Conservation (phyloP, 345 rosid species). For the Pugionium dolabratum region DNA sequence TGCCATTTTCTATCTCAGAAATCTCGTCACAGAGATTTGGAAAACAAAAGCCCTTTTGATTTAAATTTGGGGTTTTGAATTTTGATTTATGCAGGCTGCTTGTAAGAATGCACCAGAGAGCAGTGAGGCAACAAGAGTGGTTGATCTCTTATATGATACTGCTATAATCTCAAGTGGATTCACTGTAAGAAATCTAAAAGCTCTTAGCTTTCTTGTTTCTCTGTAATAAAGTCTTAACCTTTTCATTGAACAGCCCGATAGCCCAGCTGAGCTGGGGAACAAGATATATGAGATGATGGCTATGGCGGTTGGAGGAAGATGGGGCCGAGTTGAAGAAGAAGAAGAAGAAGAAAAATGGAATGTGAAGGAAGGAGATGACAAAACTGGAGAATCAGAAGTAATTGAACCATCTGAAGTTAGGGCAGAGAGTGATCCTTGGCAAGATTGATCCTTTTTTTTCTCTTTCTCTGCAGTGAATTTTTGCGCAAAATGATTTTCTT, state of each 20-base stretch:
- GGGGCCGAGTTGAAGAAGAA: constrained; percentile 77
- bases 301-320: constrained; percentile 97
- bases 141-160: constrained; percentile 85
- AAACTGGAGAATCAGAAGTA: constrained; percentile 56
- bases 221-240: neutral
- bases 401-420: constrained; percentile 95
- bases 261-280: constrained; percentile 90
- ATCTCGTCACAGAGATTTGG: neutral
- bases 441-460: no score
- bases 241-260: constrained; percentile 72
- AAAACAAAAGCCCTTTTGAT: neutral
- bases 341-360: constrained; percentile 36
- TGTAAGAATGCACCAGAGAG: constrained; percentile 88
- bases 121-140: constrained; percentile 81
- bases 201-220: neutral
- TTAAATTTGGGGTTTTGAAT: neutral
- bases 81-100: constrained; percentile 65
- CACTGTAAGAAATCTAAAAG: constrained; percentile 54
- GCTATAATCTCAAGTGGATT: constrained; percentile 96
- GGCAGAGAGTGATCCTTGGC: no score
- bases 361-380: constrained; percentile 20
- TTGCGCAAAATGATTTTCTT: no score
- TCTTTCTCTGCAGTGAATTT: no score
- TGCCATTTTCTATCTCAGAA: neutral
- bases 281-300: constrained; percentile 99